phyloP scores from a whole-genome alignment of 2,329 filamentous ascomycete genomes.

The Epichloe glyceriae region DNA sequence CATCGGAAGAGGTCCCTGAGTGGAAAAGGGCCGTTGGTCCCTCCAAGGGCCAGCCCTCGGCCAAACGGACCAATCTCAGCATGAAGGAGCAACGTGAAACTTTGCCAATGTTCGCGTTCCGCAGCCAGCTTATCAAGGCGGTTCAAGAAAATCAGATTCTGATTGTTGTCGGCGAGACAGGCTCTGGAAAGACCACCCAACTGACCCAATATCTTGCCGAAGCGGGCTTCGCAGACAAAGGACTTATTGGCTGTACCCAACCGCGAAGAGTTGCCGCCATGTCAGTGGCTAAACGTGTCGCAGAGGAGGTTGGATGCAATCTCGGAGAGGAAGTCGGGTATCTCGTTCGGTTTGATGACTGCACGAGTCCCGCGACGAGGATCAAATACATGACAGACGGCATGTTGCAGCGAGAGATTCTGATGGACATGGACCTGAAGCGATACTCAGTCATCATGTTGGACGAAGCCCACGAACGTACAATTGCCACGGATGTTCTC shows the following conservation, averaged over 20 bases:
- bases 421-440: constrained; percentile 78
- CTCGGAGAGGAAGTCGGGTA: constrained; percentile 92
- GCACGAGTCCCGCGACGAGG: constrained; percentile 71
- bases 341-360: constrained; percentile 94
- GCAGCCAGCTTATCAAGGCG: constrained; percentile 75
- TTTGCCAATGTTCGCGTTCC: constrained; percentile 79
- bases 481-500: constrained; percentile 87
- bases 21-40: constrained; percentile 77
- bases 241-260: constrained; percentile 92
- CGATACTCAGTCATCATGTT: constrained; percentile 96
- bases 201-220: constrained; percentile 91
- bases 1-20: constrained; percentile 64
- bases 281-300: constrained; percentile 93
- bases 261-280: constrained; percentile 94
- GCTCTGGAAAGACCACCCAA: constrained; percentile 94
- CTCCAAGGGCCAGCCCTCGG: constrained; percentile 63
- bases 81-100: constrained; percentile 92
- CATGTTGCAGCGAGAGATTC: constrained; percentile 90
- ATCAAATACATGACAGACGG: constrained; percentile 99
- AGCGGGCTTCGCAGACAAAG: constrained; percentile 73
- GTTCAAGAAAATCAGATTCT: constrained; percentile 79
- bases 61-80: constrained; percentile 76
- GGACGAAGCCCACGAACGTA: constrained; percentile 95
- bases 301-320: constrained; percentile 85
- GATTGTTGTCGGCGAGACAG: constrained; percentile 94